Evolutionary conservation across 495 filamentous ascomycete genomes (phyloP).

Genomic region (Penicillium soppii): DNA sequence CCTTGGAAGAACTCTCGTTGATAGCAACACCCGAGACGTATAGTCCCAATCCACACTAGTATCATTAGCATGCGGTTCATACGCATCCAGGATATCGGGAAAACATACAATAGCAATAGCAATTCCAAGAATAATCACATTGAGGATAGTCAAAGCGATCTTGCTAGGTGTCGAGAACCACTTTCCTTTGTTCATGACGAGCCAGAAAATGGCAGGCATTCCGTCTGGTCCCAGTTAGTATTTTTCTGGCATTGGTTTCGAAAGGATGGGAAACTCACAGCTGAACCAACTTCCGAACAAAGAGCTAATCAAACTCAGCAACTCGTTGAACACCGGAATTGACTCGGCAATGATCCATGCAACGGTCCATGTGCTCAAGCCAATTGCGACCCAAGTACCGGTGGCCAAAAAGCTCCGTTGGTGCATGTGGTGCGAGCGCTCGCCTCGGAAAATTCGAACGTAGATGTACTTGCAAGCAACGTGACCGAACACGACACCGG

Average conservation of each 20-base stretch:
- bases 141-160: constrained; percentile 42
- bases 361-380: constrained; percentile 54
- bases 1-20: constrained; percentile 29
- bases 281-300: constrained; percentile 43
- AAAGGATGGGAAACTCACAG: constrained; percentile 17
- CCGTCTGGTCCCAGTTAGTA: constrained; percentile 24
- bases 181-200: constrained; percentile 51
- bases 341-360: constrained; percentile 70
- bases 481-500: constrained; percentile 67
- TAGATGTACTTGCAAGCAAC: constrained; percentile 61
- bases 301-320: constrained; percentile 45
- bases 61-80: constrained; percentile 5
- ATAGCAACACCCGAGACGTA: constrained; percentile 39
- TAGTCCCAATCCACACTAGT: constrained; percentile 37
- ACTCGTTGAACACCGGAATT: constrained; percentile 67
- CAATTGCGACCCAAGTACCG: constrained; percentile 57
- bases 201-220: constrained; percentile 38
- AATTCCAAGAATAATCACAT: constrained; percentile 52
- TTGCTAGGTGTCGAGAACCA: constrained; percentile 45
- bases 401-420: constrained; percentile 47
- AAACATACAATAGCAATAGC: constrained; percentile 36
- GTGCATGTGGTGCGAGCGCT: constrained; percentile 51
- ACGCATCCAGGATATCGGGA: background rate
- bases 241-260: background rate
- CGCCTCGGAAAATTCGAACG: constrained; percentile 56